Conservation (phyloP, 805 yeast species). For the Diddensiella santjacobensis region DNA sequence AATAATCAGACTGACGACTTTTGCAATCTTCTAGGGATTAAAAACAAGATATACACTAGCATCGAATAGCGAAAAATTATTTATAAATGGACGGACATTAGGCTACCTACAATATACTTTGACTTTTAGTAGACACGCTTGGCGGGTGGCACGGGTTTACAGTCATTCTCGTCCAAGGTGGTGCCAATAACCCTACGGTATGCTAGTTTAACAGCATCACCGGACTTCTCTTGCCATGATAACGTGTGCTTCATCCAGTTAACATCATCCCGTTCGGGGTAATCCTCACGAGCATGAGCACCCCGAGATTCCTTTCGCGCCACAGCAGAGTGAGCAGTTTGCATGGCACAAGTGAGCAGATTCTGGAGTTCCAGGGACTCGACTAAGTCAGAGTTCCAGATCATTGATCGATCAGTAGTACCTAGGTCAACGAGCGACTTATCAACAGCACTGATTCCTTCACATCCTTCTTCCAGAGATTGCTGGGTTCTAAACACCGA, state of each 20-base stretch:
- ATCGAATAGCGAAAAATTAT: not conserved
- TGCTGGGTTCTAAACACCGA: constrained; percentile 95
- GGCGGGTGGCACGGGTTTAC: constrained; percentile 95
- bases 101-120: not conserved
- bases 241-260: constrained; percentile 98
- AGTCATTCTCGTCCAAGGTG: constrained; percentile 87
- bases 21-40: constrained; percentile 25
- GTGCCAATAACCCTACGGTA: constrained; percentile 82
- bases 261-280: constrained; percentile 90
- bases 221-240: constrained; percentile 78
- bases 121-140: constrained; percentile 82
- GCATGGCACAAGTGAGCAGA: constrained; percentile 94
- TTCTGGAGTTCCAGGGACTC: constrained; percentile 95
- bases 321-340: constrained; percentile 91
- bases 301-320: constrained; percentile 98
- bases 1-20: constrained; percentile 32
- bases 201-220: constrained; percentile 66
- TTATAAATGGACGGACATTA: constrained; percentile 6
- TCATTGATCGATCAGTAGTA: constrained; percentile 94
- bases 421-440: constrained; percentile 67
- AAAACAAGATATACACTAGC: constrained; percentile 19
- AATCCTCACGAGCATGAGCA: constrained; percentile 99
- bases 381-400: constrained; percentile 96
- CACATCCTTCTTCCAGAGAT: constrained; percentile 87
- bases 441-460: constrained; percentile 71